Conservation (phyloP, 495 filamentous ascomycete species). For the Paragyromitra xinjiangensis region DNA sequence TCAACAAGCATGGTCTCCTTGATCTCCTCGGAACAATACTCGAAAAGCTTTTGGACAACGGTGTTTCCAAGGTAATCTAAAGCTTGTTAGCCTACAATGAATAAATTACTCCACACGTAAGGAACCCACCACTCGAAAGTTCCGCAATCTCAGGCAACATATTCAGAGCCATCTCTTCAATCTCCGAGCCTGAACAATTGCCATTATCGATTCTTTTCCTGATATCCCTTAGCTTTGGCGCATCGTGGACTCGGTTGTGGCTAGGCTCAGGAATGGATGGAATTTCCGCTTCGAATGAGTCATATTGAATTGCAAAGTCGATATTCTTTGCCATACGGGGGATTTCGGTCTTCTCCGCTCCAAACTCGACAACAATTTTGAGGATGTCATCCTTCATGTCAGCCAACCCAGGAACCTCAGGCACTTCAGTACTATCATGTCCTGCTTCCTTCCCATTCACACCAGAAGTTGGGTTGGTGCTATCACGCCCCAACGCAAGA, state of each 20-base stretch:
- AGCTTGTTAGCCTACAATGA: constrained; percentile 55
- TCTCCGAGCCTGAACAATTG: constrained; percentile 81
- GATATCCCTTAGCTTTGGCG: constrained; percentile 93
- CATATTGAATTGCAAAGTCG: constrained; percentile 76
- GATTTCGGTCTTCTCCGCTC: constrained; percentile 81
- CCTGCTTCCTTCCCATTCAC: constrained; percentile 59
- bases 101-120: neutral
- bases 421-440: constrained; percentile 62
- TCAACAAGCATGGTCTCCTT: constrained; percentile 90
- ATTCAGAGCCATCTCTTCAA: constrained; percentile 86
- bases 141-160: constrained; percentile 98
- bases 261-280: constrained; percentile 87
- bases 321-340: constrained; percentile 76
- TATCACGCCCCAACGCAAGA: constrained; percentile 51
- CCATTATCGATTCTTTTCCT: constrained; percentile 97
- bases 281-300: constrained; percentile 80
- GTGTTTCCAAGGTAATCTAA: constrained; percentile 97
- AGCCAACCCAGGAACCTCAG: constrained; percentile 73
- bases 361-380: constrained; percentile 87
- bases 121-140: constrained; percentile 64
- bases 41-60: constrained; percentile 98
- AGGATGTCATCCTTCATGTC: constrained; percentile 84
- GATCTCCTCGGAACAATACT: constrained; percentile 87
- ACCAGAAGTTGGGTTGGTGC: constrained; percentile 51
- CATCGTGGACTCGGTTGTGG: constrained; percentile 91